Evolutionary conservation across 2,329 filamentous ascomycete genomes (phyloP), one percentile per base, ranked within the genome.

Genomic region (Coleophoma eucalyptorum): DNA sequence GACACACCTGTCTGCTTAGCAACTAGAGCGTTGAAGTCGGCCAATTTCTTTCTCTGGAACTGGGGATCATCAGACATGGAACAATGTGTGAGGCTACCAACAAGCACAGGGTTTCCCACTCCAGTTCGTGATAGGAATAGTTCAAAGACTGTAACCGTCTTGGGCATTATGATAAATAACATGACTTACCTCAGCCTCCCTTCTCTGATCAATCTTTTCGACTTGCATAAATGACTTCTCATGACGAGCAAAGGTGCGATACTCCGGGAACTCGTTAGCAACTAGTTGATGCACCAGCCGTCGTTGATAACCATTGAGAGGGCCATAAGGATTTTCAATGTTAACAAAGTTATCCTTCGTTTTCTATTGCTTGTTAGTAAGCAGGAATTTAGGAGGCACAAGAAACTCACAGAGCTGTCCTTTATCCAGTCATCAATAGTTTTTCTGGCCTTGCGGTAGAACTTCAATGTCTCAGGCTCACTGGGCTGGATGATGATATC

Each of bases 241-340:
- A 19, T 56, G 55, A 12, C 56, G 51, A 35, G 54, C n/a, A 50
- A 62, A 61, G 5, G 56, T 54, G 43, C 58, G 48, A 15, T 58
- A 56, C 5, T 46, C 46, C 1, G 76, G 74, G 44, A 74, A 89
- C 56, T 87, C 83, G 13, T 75, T 76, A 12, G 81, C 74, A n/a
- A 89, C 74, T 12, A 87, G 70, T 58, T 87, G 83, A 60, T 88
- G 80, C 1, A 88, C 75, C 5, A 89, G 71, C 33, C 81, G 74
- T 62, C 84, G 81, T 62, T 89, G 83, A 58, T 80, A 87, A 1
- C 75, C 73, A 53, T 75, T 81, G 21, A 84, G 62, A 45, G 68
- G 65, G 10, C 65, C 60, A 16, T 54, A 55, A 3, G 67, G 59
- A 13, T 67, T 66, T 4, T 71, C 69, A 26, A 79, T 70, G 52